Evolutionary conservation across 1,284 basidiomycete genomes (phyloP).

Genomic region (Cyathus olla): DNA sequence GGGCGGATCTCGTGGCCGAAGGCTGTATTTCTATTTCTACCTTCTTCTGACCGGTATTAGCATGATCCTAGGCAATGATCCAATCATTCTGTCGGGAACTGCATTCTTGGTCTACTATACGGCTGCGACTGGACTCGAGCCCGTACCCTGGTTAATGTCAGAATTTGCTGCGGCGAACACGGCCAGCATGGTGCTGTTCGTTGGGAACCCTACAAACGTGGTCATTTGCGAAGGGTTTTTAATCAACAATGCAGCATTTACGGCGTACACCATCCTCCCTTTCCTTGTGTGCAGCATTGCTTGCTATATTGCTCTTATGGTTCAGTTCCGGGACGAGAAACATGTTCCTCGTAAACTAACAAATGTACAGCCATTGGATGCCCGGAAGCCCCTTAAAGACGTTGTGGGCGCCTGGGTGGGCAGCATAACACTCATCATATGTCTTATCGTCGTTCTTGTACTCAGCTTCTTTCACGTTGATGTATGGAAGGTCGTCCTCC

Average conservation of each 20-base stretch:
- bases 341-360: slow-evolving; percentile 64
- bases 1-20: slow-evolving; percentile 77
- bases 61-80: slow-evolving; percentile 90
- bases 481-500: slow-evolving; percentile 90
- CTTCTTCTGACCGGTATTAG: slow-evolving; percentile 84
- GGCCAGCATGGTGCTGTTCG: slow-evolving; percentile 74
- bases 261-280: slow-evolving; percentile 78
- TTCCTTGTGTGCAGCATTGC: slow-evolving; percentile 71
- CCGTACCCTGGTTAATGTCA: slow-evolving; percentile 61
- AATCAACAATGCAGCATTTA: slow-evolving; percentile 74
- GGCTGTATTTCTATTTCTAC: slow-evolving; percentile 85
- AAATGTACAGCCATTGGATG: slow-evolving; percentile 48
- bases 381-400: slow-evolving; percentile 60
- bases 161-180: slow-evolving; percentile 86
- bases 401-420: slow-evolving; percentile 64
- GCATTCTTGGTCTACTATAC: slow-evolving; percentile 91
- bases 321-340: slow-evolving; percentile 64
- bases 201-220: slow-evolving; percentile 82
- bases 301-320: slow-evolving; percentile 63
- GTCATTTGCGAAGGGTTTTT: slow-evolving; percentile 75
- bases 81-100: slow-evolving; percentile 88
- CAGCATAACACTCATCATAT: slow-evolving; percentile 57
- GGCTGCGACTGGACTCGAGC: slow-evolving; percentile 65
- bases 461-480: slow-evolving; percentile 70
- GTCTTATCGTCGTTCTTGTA: slow-evolving; percentile 62